These are phyloP conservation scores for Fusarium sulawesiense DNA, from an alignment of 2,329 filamentous ascomycete species.

Conservation along the genomic window DNA sequence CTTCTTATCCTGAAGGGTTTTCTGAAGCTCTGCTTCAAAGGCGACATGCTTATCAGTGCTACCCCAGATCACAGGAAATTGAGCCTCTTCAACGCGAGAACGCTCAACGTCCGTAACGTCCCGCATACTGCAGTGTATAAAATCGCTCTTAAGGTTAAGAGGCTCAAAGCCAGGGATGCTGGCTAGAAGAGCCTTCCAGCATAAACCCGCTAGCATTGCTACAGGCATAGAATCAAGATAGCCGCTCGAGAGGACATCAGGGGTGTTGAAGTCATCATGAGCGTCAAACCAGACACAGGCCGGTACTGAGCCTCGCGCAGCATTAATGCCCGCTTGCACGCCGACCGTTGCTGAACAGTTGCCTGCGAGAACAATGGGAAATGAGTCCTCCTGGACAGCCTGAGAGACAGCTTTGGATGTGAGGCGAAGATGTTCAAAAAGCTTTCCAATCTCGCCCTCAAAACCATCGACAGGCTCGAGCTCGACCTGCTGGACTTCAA, in stretches of 20 bases:
- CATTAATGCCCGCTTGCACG: constrained; percentile 48
- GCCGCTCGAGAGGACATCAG: constrained; percentile 40
- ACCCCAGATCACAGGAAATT: constrained; percentile 49
- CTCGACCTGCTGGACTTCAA: neutral
- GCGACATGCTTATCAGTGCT: constrained; percentile 15
- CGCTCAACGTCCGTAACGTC: constrained; percentile 15
- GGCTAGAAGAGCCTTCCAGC: constrained; percentile 39
- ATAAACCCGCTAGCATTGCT: constrained; percentile 43
- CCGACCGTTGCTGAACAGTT: constrained; percentile 13
- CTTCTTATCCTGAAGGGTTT: constrained; percentile 23
- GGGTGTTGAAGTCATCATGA: constrained; percentile 55
- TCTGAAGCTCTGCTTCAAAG: constrained; percentile 27
- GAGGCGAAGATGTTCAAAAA: constrained; percentile 6
- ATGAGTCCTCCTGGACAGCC: neutral
- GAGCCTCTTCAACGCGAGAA: constrained; percentile 43
- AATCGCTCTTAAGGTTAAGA: neutral
- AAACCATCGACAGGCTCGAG: neutral
- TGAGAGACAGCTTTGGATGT: neutral
- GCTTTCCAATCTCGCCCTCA: constrained; percentile 12
- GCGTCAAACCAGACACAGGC: constrained; percentile 57
- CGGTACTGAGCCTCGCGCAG: constrained; percentile 32
- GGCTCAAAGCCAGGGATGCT: constrained; percentile 42
- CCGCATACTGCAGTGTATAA: constrained; percentile 12
- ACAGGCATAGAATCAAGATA: constrained; percentile 48
- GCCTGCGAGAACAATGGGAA: constrained; percentile 10